These are phyloP conservation scores for Meyerozyma smithsonii DNA, from an alignment of 1,139 yeast species.

Conservation along the genomic window DNA sequence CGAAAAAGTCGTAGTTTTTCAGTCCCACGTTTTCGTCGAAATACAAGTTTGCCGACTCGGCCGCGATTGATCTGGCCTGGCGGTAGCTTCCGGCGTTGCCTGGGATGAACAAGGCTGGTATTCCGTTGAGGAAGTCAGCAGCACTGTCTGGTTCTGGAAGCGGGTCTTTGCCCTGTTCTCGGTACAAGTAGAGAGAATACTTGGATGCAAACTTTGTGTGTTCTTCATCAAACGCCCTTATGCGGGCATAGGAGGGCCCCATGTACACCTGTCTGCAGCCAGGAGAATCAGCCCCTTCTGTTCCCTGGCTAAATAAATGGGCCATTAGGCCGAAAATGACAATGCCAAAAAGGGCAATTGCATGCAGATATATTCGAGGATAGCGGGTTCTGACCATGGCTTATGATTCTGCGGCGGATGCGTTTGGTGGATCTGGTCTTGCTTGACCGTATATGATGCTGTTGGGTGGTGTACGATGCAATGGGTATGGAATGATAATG, in stretches of 20 bases:
- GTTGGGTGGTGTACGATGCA: too few relatives aligned
- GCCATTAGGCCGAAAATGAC: conserved; percentile 14
- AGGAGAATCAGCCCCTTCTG: conserved; percentile 30
- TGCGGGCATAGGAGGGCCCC: conserved; percentile 74
- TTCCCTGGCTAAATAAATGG: conserved; percentile 16
- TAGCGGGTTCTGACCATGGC: not conserved
- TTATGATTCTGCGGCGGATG: not conserved
- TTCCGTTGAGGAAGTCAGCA: conserved; percentile 47
- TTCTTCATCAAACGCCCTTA: conserved; percentile 64
- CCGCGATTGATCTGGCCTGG: conserved; percentile 90
- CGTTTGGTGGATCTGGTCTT: not conserved
- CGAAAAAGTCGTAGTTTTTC: conserved; percentile 65
- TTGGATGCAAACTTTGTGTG: conserved; percentile 74
- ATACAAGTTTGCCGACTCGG: conserved; percentile 57
- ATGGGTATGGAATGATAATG: not conserved
- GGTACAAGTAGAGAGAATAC: conserved; percentile 73
- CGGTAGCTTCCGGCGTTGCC: conserved; percentile 96
- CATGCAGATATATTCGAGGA: not conserved
- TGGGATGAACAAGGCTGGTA: conserved; percentile 89
- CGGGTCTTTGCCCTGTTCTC: conserved; percentile 70
- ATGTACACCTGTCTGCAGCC: conserved; percentile 59
- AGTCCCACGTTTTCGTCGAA: conserved; percentile 34
- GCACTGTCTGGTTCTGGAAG: conserved; percentile 39
- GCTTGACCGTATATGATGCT: not conserved
- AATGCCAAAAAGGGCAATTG: conserved; percentile 12